A percentile compares a stretch with the other conserved stretches of the same genome.
Evolutionary conservation across 2,329 filamentous ascomycete species (phyloP).

Genomic region (Trichoderma sp.): DNA sequence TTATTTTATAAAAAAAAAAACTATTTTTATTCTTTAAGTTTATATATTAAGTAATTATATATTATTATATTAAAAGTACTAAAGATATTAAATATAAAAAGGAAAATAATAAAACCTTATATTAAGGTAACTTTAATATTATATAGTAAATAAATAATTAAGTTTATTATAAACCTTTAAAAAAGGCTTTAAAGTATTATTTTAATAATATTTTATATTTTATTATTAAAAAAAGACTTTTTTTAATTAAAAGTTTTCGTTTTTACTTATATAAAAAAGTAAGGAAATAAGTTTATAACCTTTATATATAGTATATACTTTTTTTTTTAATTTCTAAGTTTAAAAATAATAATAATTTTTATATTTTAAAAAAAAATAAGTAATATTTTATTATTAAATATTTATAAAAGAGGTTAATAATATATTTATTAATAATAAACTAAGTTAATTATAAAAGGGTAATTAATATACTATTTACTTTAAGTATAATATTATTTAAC

Average conservation of each 20-base stretch:
- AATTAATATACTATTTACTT: too few species aligned
- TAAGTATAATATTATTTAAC: too few species aligned
- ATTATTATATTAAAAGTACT: neutral
- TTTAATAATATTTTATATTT: neutral
- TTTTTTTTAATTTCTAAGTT: neutral
- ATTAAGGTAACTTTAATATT: neutral
- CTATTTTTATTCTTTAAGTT: neutral
- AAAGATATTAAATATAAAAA: neutral
- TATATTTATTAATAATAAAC: too few species aligned
- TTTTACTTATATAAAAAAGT: neutral
- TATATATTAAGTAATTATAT: neutral
- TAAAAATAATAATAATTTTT: neutral
- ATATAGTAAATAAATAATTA: neutral
- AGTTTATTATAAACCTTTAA: neutral
- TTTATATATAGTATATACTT: neutral
- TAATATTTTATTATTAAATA: too few species aligned
- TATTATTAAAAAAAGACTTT: neutral
- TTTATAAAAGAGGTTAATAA: too few species aligned
- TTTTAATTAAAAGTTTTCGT: neutral
- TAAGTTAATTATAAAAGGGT: too few species aligned
- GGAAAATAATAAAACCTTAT: neutral
- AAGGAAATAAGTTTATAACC: neutral
- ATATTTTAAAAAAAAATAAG: too few species aligned
- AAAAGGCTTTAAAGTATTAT: neutral
- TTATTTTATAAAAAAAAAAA: too few species aligned